Conservation (phyloP, 192 early-diverging fungal species). For the Dissophora ornata region DNA sequence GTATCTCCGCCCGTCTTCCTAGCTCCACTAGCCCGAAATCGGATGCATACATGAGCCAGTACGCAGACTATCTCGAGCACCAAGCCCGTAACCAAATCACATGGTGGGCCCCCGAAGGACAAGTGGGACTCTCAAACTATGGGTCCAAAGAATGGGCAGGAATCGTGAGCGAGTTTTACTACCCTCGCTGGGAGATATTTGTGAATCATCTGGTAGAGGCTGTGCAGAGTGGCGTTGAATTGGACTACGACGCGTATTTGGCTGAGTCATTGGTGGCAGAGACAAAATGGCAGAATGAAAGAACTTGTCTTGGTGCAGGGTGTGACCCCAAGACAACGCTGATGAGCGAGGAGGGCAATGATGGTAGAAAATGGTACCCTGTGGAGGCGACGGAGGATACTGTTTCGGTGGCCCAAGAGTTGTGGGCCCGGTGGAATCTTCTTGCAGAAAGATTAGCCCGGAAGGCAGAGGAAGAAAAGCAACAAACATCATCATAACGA, state of each 20-base stretch:
- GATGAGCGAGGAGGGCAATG: neutral
- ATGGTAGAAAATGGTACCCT: neutral
- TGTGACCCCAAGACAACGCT: conserved; percentile 11
- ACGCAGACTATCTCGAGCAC: conserved; percentile 39
- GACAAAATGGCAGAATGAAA: no score
- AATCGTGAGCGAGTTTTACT: conserved; percentile 28
- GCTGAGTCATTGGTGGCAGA: conserved; percentile 13
- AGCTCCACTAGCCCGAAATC: neutral
- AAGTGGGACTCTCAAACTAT: conserved; percentile 19
- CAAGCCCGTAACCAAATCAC: conserved; percentile 40
- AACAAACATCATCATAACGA: no score
- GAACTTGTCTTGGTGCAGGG: no score
- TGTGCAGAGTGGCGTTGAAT: neutral
- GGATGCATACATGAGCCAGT: neutral
- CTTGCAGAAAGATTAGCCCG: conserved; percentile 14
- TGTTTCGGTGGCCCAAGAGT: conserved; percentile 20
- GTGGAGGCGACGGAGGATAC: conserved; percentile 28
- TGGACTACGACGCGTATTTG: conserved; percentile 26
- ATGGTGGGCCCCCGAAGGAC: conserved; percentile 45
- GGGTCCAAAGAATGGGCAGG: conserved; percentile 45
- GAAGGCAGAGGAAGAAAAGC: no score
- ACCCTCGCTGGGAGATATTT: conserved; percentile 40
- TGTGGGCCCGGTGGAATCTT: conserved; percentile 32
- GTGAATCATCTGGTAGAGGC: conserved; percentile 14
- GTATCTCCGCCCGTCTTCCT: conserved; percentile 14